These are phyloP conservation scores for Phytopythium vexans DNA, from an alignment of 352 stramenopile genomes.

Conservation along the genomic window DNA sequence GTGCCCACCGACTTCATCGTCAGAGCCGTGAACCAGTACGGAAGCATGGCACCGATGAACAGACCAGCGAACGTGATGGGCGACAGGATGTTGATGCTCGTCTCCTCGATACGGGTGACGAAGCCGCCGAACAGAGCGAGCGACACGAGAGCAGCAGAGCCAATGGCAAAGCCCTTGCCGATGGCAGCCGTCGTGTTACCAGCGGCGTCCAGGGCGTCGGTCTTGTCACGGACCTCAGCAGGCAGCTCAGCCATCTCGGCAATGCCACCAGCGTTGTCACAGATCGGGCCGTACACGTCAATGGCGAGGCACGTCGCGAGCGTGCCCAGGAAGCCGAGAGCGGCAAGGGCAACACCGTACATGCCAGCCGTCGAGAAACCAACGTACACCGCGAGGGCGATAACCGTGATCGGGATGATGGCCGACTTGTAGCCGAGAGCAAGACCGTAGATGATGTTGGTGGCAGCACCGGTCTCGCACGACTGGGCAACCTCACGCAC, in stretches of 20 bases:
- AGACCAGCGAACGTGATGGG: conserved; percentile 98
- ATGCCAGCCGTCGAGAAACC: conserved; percentile 96
- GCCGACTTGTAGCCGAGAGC: conserved; percentile 99
- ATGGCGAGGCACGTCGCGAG: conserved; percentile 98
- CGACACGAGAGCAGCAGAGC: conserved; percentile 97
- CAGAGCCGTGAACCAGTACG: conserved; percentile 99
- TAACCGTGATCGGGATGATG: conserved; percentile 98
- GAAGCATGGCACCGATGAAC: conserved; percentile 99
- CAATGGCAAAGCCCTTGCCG: conserved; percentile 99
- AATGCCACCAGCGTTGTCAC: conserved; percentile 99
- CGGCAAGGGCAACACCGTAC: conserved; percentile 96
- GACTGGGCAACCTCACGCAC: conserved; percentile 95
- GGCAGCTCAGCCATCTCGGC: conserved; percentile 99
- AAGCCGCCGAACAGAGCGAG: conserved; percentile 98
- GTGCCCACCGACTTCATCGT: conserved; percentile 99
- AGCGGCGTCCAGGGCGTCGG: conserved; percentile 98
- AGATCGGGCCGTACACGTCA: conserved; percentile 99
- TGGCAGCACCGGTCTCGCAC: conserved; percentile 98
- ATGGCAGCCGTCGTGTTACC: conserved; percentile 99
- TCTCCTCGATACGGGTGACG: conserved; percentile 95
- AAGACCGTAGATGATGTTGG: conserved; percentile 99
- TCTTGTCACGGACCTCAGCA: conserved; percentile 97
- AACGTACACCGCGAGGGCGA: conserved; percentile 97
- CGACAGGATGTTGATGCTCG: conserved; percentile 95
- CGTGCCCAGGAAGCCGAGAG: conserved; percentile 98